phyloP scores from a whole-genome alignment of 257 asterid genomes.

The Przewalskia tangutica region DNA sequence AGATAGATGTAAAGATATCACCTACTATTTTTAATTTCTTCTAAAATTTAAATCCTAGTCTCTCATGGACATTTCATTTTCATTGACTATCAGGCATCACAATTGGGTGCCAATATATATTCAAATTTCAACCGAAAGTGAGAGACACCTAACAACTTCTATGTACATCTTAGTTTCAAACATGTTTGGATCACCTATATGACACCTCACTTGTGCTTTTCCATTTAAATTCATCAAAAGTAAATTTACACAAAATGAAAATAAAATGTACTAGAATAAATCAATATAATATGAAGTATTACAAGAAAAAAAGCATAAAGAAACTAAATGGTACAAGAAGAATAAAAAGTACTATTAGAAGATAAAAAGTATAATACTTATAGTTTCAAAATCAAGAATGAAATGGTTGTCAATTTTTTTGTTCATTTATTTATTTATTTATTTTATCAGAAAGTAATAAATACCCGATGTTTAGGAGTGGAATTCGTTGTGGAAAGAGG shows the following conservation, averaged over 20 bases:
- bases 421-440: too few species aligned
- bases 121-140: background rate
- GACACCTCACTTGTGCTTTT: background rate
- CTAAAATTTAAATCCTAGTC: too few species aligned
- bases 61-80: background rate
- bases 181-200: too few species aligned
- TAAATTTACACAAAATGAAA: too few species aligned
- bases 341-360: background rate
- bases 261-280: too few species aligned
- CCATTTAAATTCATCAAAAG: background rate
- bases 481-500: background rate
- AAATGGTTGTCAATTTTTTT: background rate
- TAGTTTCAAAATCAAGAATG: background rate
- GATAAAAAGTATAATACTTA: too few species aligned
- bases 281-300: too few species aligned
- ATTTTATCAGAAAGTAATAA: background rate
- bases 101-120: background rate
- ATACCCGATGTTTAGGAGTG: background rate
- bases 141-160: too few species aligned
- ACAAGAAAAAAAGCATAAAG: too few species aligned
- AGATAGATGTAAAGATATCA: background rate
- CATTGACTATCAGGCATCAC: background rate
- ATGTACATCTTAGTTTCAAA: background rate
- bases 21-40: too few species aligned
- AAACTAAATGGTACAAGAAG: too few species aligned